Conservation (phyloP, 768 basidiomycete genomes). For the Boletus pseudo-olivaceus region DNA sequence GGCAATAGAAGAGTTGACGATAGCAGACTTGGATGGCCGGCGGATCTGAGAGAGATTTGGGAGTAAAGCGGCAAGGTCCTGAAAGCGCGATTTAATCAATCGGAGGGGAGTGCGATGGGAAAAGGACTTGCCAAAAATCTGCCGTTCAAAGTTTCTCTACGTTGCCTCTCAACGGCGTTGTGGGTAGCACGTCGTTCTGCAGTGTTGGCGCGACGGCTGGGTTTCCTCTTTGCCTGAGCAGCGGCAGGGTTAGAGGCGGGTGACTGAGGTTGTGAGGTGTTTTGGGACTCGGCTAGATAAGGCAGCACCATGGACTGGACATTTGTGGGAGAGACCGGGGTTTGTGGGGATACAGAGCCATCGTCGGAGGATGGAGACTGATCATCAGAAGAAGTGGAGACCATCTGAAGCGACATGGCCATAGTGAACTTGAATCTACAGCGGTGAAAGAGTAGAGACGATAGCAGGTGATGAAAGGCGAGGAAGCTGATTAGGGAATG, state of each 20-base stretch:
- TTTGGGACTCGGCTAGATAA: constrained; percentile 24
- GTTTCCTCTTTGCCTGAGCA: constrained; percentile 69
- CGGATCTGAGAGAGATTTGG: constrained; percentile 89
- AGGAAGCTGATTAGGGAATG: constrained; percentile 13
- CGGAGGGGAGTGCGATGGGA: constrained; percentile 4
- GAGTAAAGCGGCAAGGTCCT: constrained; percentile 90
- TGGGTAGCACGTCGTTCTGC: constrained; percentile 95
- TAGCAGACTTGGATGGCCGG: constrained; percentile 92
- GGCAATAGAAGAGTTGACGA: constrained; percentile 94
- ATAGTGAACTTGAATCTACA: constrained; percentile 21
- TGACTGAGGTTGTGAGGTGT: constrained; percentile 21
- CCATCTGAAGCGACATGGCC: constrained; percentile 40
- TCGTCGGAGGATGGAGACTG: constrained; percentile 43
- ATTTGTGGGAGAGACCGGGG: constrained; percentile 44
- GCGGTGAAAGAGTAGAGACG: constrained; percentile 4
- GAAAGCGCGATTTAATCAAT: constrained; percentile 14
- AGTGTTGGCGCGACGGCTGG: constrained; percentile 87
- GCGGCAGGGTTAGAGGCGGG: constrained; percentile 19
- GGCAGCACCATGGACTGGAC: constrained; percentile 36
- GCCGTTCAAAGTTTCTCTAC: constrained; percentile 89
- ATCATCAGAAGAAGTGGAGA: constrained; percentile 36
- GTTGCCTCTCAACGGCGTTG: constrained; percentile 93
- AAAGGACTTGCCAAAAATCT: constrained; percentile 71
- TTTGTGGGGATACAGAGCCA: constrained; percentile 43
- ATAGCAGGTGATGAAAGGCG: constrained; percentile 2